phyloP scores from a whole-genome alignment of 805 yeast genomes.

The Babjeviella inositovora region DNA sequence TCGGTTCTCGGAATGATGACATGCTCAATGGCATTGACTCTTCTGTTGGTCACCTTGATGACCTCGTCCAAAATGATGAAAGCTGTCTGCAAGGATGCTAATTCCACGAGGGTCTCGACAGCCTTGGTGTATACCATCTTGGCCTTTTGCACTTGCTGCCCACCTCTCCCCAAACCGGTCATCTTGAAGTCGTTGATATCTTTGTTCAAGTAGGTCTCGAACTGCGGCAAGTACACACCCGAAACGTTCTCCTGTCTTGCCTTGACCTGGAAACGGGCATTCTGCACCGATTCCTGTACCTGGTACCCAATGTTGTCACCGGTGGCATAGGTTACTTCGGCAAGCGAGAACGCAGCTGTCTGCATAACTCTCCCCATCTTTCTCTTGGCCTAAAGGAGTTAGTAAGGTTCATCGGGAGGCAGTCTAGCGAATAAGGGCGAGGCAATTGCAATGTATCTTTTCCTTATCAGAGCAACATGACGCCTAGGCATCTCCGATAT shows the following conservation, averaged over 20 bases:
- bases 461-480: too few relatives aligned
- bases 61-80: conserved; percentile 94
- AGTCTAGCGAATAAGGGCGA: too few relatives aligned
- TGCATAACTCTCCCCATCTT: conserved; percentile 99
- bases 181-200: conserved; percentile 84
- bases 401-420: too few relatives aligned
- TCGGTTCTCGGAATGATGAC: conserved; percentile 97
- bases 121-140: conserved; percentile 87
- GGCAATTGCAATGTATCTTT: too few relatives aligned
- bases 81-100: conserved; percentile 94
- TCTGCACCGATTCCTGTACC: conserved; percentile 85
- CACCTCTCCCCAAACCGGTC: conserved; percentile 97
- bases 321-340: conserved; percentile 94
- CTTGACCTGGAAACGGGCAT: conserved; percentile 78
- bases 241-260: conserved; percentile 93
- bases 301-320: conserved; percentile 93
- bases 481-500: too few relatives aligned
- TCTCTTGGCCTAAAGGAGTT: conserved; percentile 42
- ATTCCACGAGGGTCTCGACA: conserved; percentile 91
- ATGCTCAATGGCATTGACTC: conserved; percentile 97
- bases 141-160: conserved; percentile 94
- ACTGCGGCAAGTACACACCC: conserved; percentile 89
- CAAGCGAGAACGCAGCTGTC: conserved; percentile 92
- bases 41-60: conserved; percentile 92
- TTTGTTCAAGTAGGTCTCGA: conserved; percentile 72